Conservation (phyloP, 108 stramenopile species). For the Epithemia pelagica region DNA sequence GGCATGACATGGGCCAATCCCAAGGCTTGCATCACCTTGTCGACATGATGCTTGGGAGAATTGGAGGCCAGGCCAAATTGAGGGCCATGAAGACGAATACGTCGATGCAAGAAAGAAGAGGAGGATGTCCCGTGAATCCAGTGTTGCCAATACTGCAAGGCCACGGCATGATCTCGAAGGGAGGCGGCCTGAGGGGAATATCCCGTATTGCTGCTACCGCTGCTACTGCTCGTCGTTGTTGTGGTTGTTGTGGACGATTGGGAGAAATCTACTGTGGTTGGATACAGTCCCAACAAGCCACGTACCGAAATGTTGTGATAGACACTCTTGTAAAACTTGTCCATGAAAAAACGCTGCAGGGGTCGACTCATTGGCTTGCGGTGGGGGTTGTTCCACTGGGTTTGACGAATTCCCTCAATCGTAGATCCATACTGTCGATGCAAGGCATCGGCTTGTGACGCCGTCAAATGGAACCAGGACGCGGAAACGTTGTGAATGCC, state of each 20-base stretch:
- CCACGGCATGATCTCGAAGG: background rate
- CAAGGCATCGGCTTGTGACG: slow-evolving; percentile 50
- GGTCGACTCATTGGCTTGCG: background rate
- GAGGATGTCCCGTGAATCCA: slow-evolving; percentile 17
- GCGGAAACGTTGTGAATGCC: slow-evolving; percentile 57
- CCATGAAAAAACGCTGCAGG: slow-evolving; percentile 6
- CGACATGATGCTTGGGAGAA: slow-evolving; percentile 65
- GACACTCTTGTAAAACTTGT: slow-evolving; percentile 51
- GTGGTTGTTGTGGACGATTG: background rate
- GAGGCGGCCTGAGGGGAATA: slow-evolving; percentile 26
- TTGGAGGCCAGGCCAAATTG: slow-evolving; percentile 65
- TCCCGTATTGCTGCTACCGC: slow-evolving; percentile 26
- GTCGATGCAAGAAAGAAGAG: no score
- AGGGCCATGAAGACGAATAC: no score
- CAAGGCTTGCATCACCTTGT: slow-evolving; percentile 42
- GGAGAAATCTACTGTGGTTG: slow-evolving; percentile 1
- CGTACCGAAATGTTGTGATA: slow-evolving; percentile 54
- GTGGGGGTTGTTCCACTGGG: slow-evolving; percentile 19
- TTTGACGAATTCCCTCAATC: slow-evolving; percentile 66
- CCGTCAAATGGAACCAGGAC: slow-evolving; percentile 43
- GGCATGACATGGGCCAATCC: slow-evolving; percentile 33
- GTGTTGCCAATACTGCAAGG: slow-evolving; percentile 19
- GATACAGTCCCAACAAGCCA: slow-evolving; percentile 27
- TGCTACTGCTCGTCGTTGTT: background rate
- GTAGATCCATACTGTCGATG: slow-evolving; percentile 70